These are phyloP conservation scores for Ophiostoma australiae DNA, from an alignment of 2,329 filamentous ascomycete species.

Conservation along the genomic window DNA sequence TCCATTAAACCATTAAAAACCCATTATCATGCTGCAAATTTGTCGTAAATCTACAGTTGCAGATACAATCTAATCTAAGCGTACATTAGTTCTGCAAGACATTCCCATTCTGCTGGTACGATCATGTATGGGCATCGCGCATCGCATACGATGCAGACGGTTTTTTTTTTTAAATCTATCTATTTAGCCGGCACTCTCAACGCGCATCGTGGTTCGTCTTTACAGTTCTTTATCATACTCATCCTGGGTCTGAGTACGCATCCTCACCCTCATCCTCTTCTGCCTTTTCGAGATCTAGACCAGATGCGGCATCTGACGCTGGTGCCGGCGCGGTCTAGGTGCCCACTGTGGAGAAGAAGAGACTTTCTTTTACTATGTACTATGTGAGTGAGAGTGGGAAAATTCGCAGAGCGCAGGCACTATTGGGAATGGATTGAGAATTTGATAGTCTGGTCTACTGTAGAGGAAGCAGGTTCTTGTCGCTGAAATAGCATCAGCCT, in stretches of 20 bases:
- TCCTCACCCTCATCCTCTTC: not conserved
- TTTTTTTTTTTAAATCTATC: no score
- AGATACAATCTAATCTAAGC: not conserved
- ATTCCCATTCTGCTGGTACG: slow-evolving; percentile 10
- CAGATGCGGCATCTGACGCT: slow-evolving; percentile 17
- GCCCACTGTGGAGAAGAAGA: slow-evolving; percentile 14
- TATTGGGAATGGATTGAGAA: no score
- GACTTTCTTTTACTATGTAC: slow-evolving; percentile 3
- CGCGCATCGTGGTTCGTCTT: not conserved
- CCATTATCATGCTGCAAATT: no score
- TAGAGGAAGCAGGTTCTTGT: no score
- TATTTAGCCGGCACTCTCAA: not conserved
- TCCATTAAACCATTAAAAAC: no score
- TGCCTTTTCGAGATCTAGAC: slow-evolving; percentile 16
- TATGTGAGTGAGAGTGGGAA: no score
- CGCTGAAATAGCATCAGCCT: no score
- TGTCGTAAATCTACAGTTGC: no score
- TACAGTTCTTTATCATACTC: not conserved
- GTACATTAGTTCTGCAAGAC: slow-evolving; percentile 7
- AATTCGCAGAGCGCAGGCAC: no score
- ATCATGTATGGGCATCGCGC: slow-evolving; percentile 6
- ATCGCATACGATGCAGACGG: not conserved
- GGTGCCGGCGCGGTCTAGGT: not conserved
- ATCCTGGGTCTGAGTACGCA: not conserved
- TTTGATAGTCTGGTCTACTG: no score